A percentile compares a stretch with the other conserved stretches of the same genome.
Evolutionary conservation across 2,329 filamentous ascomycete species (phyloP).

Genomic region (Aspergillus sp.): DNA sequence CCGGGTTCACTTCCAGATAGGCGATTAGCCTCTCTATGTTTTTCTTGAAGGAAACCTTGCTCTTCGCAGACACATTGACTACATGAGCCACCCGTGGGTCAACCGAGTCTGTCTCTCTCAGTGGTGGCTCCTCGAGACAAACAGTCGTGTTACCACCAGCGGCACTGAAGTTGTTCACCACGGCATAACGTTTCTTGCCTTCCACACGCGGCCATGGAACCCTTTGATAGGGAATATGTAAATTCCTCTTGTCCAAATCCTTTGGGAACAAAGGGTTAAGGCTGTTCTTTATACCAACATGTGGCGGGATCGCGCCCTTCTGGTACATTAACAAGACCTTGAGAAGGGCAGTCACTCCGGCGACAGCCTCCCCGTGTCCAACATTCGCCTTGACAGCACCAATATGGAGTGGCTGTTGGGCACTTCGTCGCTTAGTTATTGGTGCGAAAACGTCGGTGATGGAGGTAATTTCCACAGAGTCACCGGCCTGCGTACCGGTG

Average conservation of each 20-base stretch:
- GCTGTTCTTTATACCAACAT: constrained; percentile 62
- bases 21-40: constrained; percentile 56
- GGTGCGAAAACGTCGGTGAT: constrained; percentile 47
- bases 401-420: constrained; percentile 26
- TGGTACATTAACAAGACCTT: constrained; percentile 67
- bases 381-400: constrained; percentile 38
- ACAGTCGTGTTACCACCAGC: constrained; percentile 68
- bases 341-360: constrained; percentile 45
- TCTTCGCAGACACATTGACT: constrained; percentile 59
- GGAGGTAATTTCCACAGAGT: constrained; percentile 38
- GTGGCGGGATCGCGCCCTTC: constrained; percentile 63
- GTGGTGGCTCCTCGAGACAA: constrained; percentile 59
- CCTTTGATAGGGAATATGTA: constrained; percentile 45
- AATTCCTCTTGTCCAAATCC: constrained; percentile 27
- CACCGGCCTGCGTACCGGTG: constrained; percentile 41
- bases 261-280: constrained; percentile 34
- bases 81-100: constrained; percentile 54
- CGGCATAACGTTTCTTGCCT: constrained; percentile 35
- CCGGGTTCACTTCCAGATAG: constrained; percentile 35
- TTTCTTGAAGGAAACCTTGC: constrained; percentile 39
- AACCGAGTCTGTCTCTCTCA: constrained; percentile 13
- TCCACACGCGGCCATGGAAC: constrained; percentile 23
- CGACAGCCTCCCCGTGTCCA: constrained; percentile 48
- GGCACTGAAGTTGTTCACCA: constrained; percentile 67
- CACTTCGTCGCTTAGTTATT: constrained; percentile 57